Conservation (phyloP, 1,139 yeast genomes). For the Yamadazyma atmosphaerica region DNA sequence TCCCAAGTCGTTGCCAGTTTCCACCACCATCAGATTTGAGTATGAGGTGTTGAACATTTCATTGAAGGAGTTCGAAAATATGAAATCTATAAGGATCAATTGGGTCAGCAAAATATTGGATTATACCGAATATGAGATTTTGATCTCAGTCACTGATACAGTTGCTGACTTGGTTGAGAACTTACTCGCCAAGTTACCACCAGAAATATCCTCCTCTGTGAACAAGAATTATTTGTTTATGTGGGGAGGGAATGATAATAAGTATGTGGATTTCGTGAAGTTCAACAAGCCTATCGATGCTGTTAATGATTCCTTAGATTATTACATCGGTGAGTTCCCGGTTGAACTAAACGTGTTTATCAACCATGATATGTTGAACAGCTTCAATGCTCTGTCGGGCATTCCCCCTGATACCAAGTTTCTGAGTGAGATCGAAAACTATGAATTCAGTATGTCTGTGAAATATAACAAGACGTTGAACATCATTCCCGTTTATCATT, state of each 20-base stretch:
- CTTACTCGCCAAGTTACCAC: slow-evolving; percentile 52
- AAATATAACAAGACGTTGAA: slow-evolving; percentile 39
- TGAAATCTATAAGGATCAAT: slow-evolving; percentile 60
- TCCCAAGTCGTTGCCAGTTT: slow-evolving; percentile 49
- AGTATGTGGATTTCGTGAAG: slow-evolving; percentile 36
- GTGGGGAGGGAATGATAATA: slow-evolving; percentile 54
- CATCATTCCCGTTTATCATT: slow-evolving; percentile 62
- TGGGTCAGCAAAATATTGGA: slow-evolving; percentile 67
- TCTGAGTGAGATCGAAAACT: slow-evolving; percentile 21
- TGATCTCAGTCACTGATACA: slow-evolving; percentile 63
- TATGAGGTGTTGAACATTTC: slow-evolving; percentile 79
- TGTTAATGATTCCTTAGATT: slow-evolving; percentile 34
- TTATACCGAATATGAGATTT: slow-evolving; percentile 67
- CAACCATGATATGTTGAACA: slow-evolving; percentile 38
- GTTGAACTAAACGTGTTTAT: slow-evolving; percentile 43
- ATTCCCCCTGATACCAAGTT: slow-evolving; percentile 10
- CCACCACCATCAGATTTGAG: slow-evolving; percentile 50
- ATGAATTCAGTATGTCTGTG: slow-evolving; percentile 31
- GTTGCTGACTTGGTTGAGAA: slow-evolving; percentile 57
- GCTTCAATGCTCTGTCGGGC: slow-evolving; percentile 23
- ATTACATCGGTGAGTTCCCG: slow-evolving; percentile 47
- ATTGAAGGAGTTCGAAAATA: slow-evolving; percentile 72
- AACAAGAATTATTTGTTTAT: slow-evolving; percentile 51
- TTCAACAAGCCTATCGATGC: slow-evolving; percentile 39
- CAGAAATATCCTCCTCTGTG: slow-evolving; percentile 45